These are phyloP conservation scores for Mycosarcoma maydis DNA, from an alignment of 1,284 basidiomycete species.

Conservation along the genomic window DNA sequence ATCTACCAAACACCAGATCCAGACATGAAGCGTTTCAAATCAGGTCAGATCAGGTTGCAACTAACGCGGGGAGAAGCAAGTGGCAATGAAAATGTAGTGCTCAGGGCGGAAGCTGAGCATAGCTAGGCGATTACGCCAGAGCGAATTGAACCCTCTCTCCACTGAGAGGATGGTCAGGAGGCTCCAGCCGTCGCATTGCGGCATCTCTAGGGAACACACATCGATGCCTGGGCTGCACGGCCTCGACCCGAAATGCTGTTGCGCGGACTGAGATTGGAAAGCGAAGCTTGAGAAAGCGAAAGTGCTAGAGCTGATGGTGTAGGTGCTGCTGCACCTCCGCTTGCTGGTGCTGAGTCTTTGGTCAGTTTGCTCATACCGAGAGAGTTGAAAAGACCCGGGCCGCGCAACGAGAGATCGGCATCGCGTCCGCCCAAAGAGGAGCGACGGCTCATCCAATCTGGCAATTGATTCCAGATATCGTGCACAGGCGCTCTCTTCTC, in stretches of 20 bases:
- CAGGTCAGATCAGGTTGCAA: too few relatives aligned
- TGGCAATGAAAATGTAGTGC: too few relatives aligned
- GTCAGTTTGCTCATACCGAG: conserved; percentile 4
- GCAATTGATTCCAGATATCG: conserved; percentile 44
- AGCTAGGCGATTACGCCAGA: too few relatives aligned
- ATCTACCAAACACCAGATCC: too few relatives aligned
- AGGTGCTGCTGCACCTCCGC: not conserved
- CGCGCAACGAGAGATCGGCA: conserved; percentile 33
- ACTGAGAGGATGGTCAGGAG: too few relatives aligned
- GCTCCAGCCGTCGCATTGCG: conserved; percentile 9
- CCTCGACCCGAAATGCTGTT: conserved; percentile 38
- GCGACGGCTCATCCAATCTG: conserved; percentile 46
- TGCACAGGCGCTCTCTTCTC: conserved; percentile 39
- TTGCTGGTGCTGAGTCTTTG: conserved; percentile 13
- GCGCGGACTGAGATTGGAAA: conserved; percentile 34
- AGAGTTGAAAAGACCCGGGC: conserved; percentile 19
- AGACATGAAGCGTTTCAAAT: too few relatives aligned
- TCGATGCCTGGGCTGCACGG: conserved; percentile 21
- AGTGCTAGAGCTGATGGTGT: conserved; percentile 5
- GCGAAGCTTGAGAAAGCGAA: conserved; percentile 12
- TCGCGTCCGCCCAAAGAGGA: conserved; percentile 38
- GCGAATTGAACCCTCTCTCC: too few relatives aligned
- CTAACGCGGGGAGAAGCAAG: too few relatives aligned
- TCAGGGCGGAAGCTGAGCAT: too few relatives aligned
- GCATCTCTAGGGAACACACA: conserved; percentile 31